These are phyloP conservation scores for Fusarium dlaminii DNA, from an alignment of 2,329 filamentous ascomycete genomes.

Conservation along the genomic window DNA sequence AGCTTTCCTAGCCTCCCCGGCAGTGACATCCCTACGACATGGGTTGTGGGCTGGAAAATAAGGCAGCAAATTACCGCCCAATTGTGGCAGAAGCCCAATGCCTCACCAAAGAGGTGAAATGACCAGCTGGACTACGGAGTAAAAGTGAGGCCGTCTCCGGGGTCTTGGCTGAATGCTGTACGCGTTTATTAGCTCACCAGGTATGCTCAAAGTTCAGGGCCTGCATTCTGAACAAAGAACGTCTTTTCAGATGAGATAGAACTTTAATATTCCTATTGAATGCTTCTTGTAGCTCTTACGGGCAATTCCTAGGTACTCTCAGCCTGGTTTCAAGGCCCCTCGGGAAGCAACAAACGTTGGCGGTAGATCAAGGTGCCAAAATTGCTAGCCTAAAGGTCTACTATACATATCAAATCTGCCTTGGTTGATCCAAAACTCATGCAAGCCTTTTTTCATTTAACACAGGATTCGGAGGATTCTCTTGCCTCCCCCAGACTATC, in stretches of 20 bases:
- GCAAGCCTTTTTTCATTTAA: background rate
- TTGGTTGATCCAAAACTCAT: background rate
- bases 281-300: background rate
- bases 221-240: background rate
- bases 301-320: background rate
- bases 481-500: background rate
- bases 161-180: background rate
- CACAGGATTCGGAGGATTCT: background rate
- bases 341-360: background rate
- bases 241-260: background rate
- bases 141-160: background rate
- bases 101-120: background rate
- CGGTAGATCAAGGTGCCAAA: no score
- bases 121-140: background rate
- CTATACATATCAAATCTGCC: background rate
- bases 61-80: background rate
- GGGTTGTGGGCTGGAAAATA: background rate
- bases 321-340: background rate
- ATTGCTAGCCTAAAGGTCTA: no score
- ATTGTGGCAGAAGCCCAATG: background rate
- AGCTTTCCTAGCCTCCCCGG: background rate
- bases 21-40: background rate
- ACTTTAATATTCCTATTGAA: rapidly evolving
- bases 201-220: no score
- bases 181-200: background rate